Conservation (phyloP, 2,329 filamentous ascomycete genomes). For the Monilinia fructigena region DNA sequence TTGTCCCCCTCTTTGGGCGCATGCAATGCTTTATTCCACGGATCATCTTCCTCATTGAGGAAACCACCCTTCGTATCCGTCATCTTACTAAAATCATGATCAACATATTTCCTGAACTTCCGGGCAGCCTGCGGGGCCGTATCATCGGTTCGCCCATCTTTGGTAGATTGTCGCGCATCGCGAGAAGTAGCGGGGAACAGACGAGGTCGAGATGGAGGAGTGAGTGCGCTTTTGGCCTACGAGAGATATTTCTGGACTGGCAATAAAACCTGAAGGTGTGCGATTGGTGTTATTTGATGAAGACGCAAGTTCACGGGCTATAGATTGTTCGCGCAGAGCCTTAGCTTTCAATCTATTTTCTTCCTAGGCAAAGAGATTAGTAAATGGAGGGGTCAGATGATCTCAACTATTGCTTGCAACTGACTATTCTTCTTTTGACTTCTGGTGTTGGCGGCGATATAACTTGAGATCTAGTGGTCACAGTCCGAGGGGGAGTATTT, state of each 20-base stretch:
- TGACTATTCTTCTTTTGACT: slow-evolving; percentile 55
- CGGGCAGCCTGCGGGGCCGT: slow-evolving; percentile 60
- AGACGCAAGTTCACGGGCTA: slow-evolving; percentile 57
- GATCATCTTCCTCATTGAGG: slow-evolving; percentile 85
- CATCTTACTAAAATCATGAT: slow-evolving; percentile 98
- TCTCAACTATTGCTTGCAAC: slow-evolving; percentile 31
- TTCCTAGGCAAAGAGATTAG: slow-evolving; percentile 56
- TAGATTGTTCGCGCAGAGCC: slow-evolving; percentile 72
- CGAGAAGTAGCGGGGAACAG: slow-evolving; percentile 59
- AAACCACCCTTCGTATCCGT: slow-evolving; percentile 97
- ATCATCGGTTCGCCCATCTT: slow-evolving; percentile 26
- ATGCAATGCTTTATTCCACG: slow-evolving; percentile 76
- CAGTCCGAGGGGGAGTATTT: slow-evolving; percentile 29
- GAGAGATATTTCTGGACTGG: slow-evolving; percentile 61
- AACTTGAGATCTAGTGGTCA: slow-evolving; percentile 4
- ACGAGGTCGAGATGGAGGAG: slow-evolving; percentile 57
- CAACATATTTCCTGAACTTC: slow-evolving; percentile 92
- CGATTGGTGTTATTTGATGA: slow-evolving; percentile 42
- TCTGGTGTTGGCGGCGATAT: slow-evolving; percentile 55
- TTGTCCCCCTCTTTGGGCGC: slow-evolving; percentile 58
- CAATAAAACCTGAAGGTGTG: slow-evolving; percentile 68
- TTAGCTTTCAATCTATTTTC: slow-evolving; percentile 85
- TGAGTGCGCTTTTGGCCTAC: slow-evolving; percentile 70
- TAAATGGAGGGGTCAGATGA: not conserved
- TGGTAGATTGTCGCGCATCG: slow-evolving; percentile 55